Evolutionary conservation across 2,329 filamentous ascomycete genomes (phyloP), one percentile per base, ranked within the genome.

Genomic region (Sphaerostilbella broomeana): DNA sequence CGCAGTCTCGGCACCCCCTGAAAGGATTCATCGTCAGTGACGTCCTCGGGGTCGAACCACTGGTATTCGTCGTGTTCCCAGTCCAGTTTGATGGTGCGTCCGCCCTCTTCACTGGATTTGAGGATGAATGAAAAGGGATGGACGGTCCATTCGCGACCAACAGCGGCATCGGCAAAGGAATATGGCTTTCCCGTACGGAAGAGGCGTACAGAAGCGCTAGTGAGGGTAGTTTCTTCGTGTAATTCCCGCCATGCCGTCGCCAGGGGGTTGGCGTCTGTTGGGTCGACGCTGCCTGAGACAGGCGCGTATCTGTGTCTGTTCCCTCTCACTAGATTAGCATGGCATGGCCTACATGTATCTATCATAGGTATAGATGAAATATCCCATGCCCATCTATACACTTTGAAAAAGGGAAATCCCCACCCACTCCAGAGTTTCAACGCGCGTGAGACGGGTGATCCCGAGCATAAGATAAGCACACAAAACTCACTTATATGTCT

Each of bases 191-290:
- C 79, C 17, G 68, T 63, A 13, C 75, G 69, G 49, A 76, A 66
- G 16, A 79, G 62, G 2, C 63, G 61, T 6, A 81, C 52, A 0
- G 67, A 65, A 0, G 58, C 51, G 0, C 61, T 47, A 0, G 65
- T 70, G 10, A 84, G 64, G 2, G 62, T 65, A 0, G 79, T 83
- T 54, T 84, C 79, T 52, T 84, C 79, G 5, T 55, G 50, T 16
- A 84, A 63, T 56, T 83, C 79, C 11, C 80, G 69, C 67, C 73
- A 73, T 18, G 80, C 79, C 0, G 79, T 72, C 3, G 65, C 60
- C 5, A 78, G 55, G 0, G 79, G 72, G 16, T 58, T 67, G 3
- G 60, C 42, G 48, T 84, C 79, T 0, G 58, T 53, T 5, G 60
- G 37, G 3, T 81, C 73, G 35, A 84, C 72, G 39, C 67, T 72